Percentiles rank a stretch among this genome's conserved stretches.
Evolutionary conservation across 164 flowering plant species (phyloP).

Genomic region (grape (Vitis vinifera)): ASM3070453v1 NC_081819.1:19579501-19580000

Average conservation of each 20-base stretch:
- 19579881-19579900: constrained; percentile 32
- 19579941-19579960: constrained; percentile 83
- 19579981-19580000: constrained; percentile 88
- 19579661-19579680: constrained; percentile 59
- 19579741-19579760: constrained; percentile 47
- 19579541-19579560: constrained; percentile 27
- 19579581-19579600: constrained; percentile 21
- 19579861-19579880: constrained; percentile 33
- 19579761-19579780: constrained; percentile 71
- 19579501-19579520: constrained; percentile 9
- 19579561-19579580: constrained; percentile 43
- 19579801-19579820: constrained; percentile 58
- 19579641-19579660: constrained; percentile 42
- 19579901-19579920: constrained; percentile 41
- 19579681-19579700: constrained; percentile 50
- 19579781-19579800: constrained; percentile 89
- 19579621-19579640: constrained; percentile 21
- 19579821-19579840: constrained; percentile 76
- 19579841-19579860: constrained; percentile 46
- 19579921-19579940: constrained; percentile 51
- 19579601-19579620: constrained; percentile 20
- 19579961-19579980: constrained; percentile 95
- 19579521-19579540: constrained; percentile 21
- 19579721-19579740: constrained; percentile 37
- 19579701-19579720: constrained; percentile 54